Evolutionary conservation across 2,329 filamentous ascomycete genomes (phyloP).

Genomic region (Phialocephala subalpina): DNA sequence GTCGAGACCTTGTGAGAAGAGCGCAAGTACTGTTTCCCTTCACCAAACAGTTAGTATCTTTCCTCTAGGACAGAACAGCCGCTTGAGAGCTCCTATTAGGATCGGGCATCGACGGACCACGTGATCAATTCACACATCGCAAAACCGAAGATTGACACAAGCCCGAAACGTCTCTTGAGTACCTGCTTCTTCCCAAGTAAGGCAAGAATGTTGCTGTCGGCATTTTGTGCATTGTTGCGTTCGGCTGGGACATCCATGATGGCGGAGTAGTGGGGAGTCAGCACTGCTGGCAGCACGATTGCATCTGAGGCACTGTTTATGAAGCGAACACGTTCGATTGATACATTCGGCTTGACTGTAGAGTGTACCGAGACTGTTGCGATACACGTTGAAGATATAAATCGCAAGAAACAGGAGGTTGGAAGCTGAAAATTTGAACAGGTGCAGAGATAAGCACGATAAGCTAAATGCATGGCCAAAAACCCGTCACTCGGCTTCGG

Average conservation of each 20-base stretch:
- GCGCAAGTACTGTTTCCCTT: slow-evolving; percentile 52
- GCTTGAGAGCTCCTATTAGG: too few relatives aligned
- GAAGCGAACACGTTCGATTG: background rate
- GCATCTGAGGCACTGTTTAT: background rate
- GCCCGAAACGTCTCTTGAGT: slow-evolving; percentile 54
- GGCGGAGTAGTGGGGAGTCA: background rate
- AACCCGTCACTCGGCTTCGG: background rate
- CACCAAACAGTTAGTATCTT: too few relatives aligned
- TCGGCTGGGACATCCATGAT: slow-evolving; percentile 5
- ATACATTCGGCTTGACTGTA: background rate
- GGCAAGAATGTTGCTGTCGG: slow-evolving; percentile 24
- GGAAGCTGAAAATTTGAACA: background rate
- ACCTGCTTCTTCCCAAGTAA: slow-evolving; percentile 32
- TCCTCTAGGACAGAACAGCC: too few relatives aligned
- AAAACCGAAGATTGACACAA: slow-evolving; percentile 59
- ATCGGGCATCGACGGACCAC: slow-evolving; percentile 47
- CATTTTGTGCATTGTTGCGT: slow-evolving; percentile 21
- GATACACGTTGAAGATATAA: background rate
- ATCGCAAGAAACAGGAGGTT: background rate
- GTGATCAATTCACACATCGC: slow-evolving; percentile 61
- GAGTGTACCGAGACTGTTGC: background rate
- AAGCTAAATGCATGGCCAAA: background rate
- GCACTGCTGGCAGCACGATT: background rate
- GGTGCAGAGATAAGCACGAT: background rate
- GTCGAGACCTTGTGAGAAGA: slow-evolving; percentile 23